Base-by-base conservation (phyloP, 768 basidiomycete genomes). In the Leccinum broughii region DNA sequence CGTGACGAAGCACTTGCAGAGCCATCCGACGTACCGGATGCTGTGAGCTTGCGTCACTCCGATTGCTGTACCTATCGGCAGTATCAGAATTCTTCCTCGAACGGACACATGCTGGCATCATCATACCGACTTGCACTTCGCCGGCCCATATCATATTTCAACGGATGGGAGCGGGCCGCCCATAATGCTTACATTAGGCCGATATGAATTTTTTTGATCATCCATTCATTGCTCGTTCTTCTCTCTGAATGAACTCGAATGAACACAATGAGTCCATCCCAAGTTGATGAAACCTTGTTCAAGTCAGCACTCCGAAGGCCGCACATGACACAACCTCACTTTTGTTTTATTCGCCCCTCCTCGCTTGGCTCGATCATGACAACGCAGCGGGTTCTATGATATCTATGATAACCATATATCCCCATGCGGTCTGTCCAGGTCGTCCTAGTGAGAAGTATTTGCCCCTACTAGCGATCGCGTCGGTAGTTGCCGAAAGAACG, bases 111-210 rank as follows among this genome's bases (percentile, higher is more conserved):
- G 14, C 44, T 46, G 44, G 44, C 44, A 46, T 46, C 1, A 46
- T 20, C 41, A 44, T 9, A 15, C 41, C 41, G 44, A 17, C 44
- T 46, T 20, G 44, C 20, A 17, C 44, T 46, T 46, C 20, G 10
- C 20, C 44, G 11, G 44, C 4, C 44, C 20, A 46, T 17, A 20
- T 6, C n/a, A 11, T 20, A 46, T 20, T 52, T n/a, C 37, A 6
- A 13, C 49, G 26, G 46, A 20, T n/a, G 44, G n/a, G n/a, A 46
- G 44, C 44, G 44, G 44, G n/a, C 11, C 68, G 64, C 68, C 60
- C 69, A 69, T 69, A 46, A 46, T 20, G 6, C 60, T 70, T 37
- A 10, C 17, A 2, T 52, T n/a, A 54, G 54, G 63, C 63, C 56
- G 57, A 70, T 68, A 46, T 46, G 20, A 46, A 46, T 0, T 11